Evolutionary conservation across 176 grass and related monocot genomes (phyloP).

Genomic region (Canna indica): DNA sequence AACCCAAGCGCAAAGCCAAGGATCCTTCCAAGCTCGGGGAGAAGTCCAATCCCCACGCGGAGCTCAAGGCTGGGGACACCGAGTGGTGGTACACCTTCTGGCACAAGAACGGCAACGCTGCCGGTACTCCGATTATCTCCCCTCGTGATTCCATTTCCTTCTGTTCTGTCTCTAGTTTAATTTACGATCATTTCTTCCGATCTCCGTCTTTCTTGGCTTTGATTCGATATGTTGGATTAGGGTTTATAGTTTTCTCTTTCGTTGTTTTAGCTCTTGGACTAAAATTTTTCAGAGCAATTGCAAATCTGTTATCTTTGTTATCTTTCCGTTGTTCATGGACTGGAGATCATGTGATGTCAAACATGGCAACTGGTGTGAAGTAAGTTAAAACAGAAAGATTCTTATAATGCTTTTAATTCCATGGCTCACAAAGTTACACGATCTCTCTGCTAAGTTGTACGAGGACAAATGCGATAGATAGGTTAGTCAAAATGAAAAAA

Average conservation of each 20-base stretch:
- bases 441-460: not conserved
- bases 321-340: not conserved
- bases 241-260: not conserved
- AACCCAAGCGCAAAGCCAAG: constrained; percentile 66
- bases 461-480: not conserved
- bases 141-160: not conserved
- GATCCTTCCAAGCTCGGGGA: constrained; percentile 30
- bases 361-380: not conserved
- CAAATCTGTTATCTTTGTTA: not conserved
- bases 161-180: not conserved
- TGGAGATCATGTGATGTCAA: not conserved
- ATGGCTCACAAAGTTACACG: not conserved
- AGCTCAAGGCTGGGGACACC: constrained; percentile 57
- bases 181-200: not conserved
- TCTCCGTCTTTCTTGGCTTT: not conserved
- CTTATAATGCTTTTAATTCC: not conserved
- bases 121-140: constrained; percentile 25
- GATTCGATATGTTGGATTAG: not conserved
- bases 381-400: not conserved
- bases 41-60: constrained; percentile 33
- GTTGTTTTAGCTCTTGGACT: not conserved
- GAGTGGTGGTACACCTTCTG: constrained; percentile 95
- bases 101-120: constrained; percentile 30
- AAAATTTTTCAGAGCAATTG: not conserved
- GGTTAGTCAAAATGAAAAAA: not conserved